These are phyloP conservation scores for Akanthomyces lecanii DNA, from an alignment of 2,329 filamentous ascomycete genomes.

Conservation along the genomic window DNA sequence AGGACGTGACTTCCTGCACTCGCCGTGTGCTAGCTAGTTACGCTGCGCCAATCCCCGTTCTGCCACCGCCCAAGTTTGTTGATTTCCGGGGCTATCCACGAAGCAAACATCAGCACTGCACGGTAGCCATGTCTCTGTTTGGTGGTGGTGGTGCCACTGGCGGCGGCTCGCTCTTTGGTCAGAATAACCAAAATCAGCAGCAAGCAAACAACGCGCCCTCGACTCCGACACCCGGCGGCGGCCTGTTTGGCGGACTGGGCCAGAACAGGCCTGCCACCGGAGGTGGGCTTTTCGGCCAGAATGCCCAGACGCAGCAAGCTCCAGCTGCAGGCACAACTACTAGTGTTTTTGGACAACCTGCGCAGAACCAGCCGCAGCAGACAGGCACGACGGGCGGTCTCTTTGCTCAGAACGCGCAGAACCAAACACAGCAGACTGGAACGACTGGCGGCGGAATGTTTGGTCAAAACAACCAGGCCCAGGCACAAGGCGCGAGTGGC, in stretches of 20 bases:
- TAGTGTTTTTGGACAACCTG: slow-evolving; percentile 19
- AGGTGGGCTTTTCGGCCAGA: slow-evolving; percentile 19
- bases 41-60: background rate
- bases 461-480: slow-evolving; percentile 23
- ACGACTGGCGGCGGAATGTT: slow-evolving; percentile 29
- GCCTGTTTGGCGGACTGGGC: slow-evolving; percentile 19
- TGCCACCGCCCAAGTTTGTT: slow-evolving; percentile 35
- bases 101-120: slow-evolving; percentile 16
- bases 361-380: slow-evolving; percentile 10
- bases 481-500: background rate
- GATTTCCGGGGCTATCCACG: slow-evolving; percentile 20
- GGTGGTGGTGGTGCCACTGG: slow-evolving; percentile 17
- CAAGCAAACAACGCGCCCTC: slow-evolving; percentile 5
- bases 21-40: background rate
- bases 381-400: slow-evolving; percentile 24
- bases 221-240: slow-evolving; percentile 17
- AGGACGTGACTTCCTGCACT: background rate
- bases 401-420: slow-evolving; percentile 25
- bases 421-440: slow-evolving; percentile 17
- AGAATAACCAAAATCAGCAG: slow-evolving; percentile 20
- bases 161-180: slow-evolving; percentile 24
- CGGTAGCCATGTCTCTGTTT: slow-evolving; percentile 18
- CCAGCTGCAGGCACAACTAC: slow-evolving; percentile 11
- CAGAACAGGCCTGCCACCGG: slow-evolving; percentile 17
- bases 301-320: background rate